Evolutionary conservation across 306 rosid genomes (phyloP).

Genomic region (Dryas drummondii): DNA sequence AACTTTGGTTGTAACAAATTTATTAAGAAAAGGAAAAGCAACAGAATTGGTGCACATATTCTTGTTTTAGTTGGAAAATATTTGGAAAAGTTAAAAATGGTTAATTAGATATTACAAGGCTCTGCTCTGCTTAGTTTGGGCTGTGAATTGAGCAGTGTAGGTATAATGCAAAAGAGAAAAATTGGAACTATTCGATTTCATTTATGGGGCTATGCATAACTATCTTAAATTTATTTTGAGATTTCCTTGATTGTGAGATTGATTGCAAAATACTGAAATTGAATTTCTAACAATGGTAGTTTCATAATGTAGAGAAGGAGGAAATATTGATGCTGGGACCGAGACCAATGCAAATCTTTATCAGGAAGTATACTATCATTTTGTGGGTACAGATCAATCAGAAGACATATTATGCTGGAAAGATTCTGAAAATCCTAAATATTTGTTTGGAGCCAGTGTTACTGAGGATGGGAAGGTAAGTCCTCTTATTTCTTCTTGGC

Average conservation of each 20-base stretch:
- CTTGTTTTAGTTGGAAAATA: background rate
- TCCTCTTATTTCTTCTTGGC: constrained; percentile 13
- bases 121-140: background rate
- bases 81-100: background rate
- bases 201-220: background rate
- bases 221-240: constrained; percentile 5
- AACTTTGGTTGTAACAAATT: constrained; percentile 1
- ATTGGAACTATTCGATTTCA: background rate
- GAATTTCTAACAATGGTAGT: constrained; percentile 21
- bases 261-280: background rate
- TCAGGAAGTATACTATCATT: constrained; percentile 80
- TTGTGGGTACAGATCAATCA: constrained; percentile 78
- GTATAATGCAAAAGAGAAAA: background rate
- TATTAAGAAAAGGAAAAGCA: background rate
- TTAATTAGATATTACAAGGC: constrained; percentile 7
- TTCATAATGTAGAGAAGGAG: constrained; percentile 57
- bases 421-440: constrained; percentile 76
- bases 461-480: constrained; percentile 86
- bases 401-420: constrained; percentile 86
- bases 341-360: constrained; percentile 75
- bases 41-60: background rate
- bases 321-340: constrained; percentile 72
- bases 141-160: background rate
- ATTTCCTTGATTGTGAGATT: constrained; percentile 10
- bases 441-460: constrained; percentile 55